Conservation (phyloP, 2,329 filamentous ascomycete species). For the Hortaea werneckii region DNA sequence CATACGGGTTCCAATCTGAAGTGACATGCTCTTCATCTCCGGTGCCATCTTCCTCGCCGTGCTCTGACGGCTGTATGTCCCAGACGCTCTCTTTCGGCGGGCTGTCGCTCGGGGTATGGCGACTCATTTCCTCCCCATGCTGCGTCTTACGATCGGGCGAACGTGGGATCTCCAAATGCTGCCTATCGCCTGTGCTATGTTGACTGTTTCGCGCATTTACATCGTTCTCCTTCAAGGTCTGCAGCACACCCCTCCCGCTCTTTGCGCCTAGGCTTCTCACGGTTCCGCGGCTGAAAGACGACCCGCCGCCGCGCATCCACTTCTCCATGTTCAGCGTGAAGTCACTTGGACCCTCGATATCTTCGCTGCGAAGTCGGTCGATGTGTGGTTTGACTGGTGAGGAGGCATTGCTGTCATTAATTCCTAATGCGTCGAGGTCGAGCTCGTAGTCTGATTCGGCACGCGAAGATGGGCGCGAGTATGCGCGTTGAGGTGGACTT, state of each 20-base stretch:
- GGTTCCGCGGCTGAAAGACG: constrained; percentile 8
- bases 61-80: background rate
- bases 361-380: constrained; percentile 23
- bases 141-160: constrained; percentile 3
- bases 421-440: constrained; percentile 23
- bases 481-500: constrained; percentile 19
- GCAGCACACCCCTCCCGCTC: constrained; percentile 3
- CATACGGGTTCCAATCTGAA: constrained; percentile 23
- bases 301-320: constrained; percentile 21
- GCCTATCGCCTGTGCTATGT: background rate
- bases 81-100: constrained; percentile 16
- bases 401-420: constrained; percentile 13
- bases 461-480: constrained; percentile 13
- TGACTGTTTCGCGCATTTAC: background rate
- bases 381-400: constrained; percentile 16
- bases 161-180: constrained; percentile 1
- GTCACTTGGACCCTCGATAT: constrained; percentile 29
- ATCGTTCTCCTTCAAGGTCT: constrained; percentile 5
- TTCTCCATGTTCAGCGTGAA: constrained; percentile 28
- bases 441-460: constrained; percentile 23
- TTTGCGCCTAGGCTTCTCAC: background rate
- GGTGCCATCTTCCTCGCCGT: background rate
- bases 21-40: constrained; percentile 12
- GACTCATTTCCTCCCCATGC: constrained; percentile 11
- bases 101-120: constrained; percentile 19